phyloP scores from a whole-genome alignment of 352 stramenopile species.

The Thraustochytrium striatum region DNA sequence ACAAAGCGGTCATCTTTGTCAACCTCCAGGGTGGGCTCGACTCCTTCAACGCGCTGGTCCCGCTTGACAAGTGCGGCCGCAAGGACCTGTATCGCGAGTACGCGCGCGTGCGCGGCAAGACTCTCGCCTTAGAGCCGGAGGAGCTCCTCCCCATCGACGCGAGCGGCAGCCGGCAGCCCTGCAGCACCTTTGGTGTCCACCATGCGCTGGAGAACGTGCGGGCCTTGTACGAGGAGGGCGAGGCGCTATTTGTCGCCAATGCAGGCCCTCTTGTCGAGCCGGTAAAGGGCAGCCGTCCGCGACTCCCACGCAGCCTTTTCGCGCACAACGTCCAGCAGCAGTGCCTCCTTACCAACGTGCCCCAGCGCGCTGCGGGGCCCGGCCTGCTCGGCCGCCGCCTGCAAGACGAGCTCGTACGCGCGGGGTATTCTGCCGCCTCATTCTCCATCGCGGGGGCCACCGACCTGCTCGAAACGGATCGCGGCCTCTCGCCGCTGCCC shows the following conservation, averaged over 20 bases:
- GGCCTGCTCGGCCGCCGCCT: conserved; percentile 63
- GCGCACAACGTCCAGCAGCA: conserved; percentile 58
- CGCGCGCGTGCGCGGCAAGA: conserved; percentile 36
- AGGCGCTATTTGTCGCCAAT: conserved; percentile 61
- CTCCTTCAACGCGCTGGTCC: conserved; percentile 60
- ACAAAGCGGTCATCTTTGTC: conserved; percentile 62
- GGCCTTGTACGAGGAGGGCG: conserved; percentile 59
- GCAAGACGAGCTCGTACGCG: conserved; percentile 55
- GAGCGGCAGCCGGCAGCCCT: conserved; percentile 54
- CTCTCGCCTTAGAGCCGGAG: background rate
- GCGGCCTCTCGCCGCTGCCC: conserved; percentile 51
- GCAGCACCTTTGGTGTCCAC: conserved; percentile 63
- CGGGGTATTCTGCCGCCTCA: conserved; percentile 49
- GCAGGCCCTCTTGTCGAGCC: conserved; percentile 62
- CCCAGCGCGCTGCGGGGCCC: conserved; percentile 53
- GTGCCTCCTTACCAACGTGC: conserved; percentile 56
- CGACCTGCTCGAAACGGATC: conserved; percentile 55
- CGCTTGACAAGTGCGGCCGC: conserved; percentile 56
- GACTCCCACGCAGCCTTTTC: conserved; percentile 59
- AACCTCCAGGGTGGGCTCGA: conserved; percentile 59
- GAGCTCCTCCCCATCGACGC: background rate
- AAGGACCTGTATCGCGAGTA: conserved; percentile 57
- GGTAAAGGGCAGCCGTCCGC: conserved; percentile 55
- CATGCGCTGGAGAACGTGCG: conserved; percentile 52
- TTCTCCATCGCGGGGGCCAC: conserved; percentile 56